Base-by-base conservation (phyloP, 2,329 filamentous ascomycete genomes). In the Xylaria sp. region DNA sequence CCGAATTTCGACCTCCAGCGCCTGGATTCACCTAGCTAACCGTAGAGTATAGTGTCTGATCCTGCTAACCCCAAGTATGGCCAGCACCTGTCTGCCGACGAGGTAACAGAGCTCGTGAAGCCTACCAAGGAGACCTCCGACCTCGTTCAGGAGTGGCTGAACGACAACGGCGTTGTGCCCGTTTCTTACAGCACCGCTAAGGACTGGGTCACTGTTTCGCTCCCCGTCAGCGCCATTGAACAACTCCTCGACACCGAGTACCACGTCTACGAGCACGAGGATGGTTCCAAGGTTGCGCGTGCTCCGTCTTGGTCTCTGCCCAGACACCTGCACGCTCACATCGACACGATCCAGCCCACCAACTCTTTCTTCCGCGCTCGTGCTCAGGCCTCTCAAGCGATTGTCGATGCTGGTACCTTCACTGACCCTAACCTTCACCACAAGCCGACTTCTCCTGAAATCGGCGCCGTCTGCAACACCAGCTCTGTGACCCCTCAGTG, bases 331-430 rank as follows among this genome's bases (percentile, higher is more conserved):
- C 82, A 85, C 66, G 74, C 77, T 53, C 82, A 83, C 66, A 80
- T 86, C 62, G 81, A 85, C 66, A 78, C 80, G 10, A 80, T 86
- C 30, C 83, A 86, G 68, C 83, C 83, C 1, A 86, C 83, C 1
- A 85, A 79, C 53, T 82, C 82, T 0, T 86, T 86, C 74, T 80
- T 83, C 69, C 76, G 77, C 44, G 66, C 75, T 65, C 66, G 66
- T 39, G 60, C 68, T 44, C 65, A 71, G 58, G 68, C 66, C 13
- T 68, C 67, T 35, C 65, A 71, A 13, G 66, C 73, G n/a, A 61
- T 70, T 19, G 69, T 71, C 46, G 66, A 69, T 49, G 66, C 69
- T 3, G 72, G 71, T n/a, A 30, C 57, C 6, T 71, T 68, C 23
- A 44, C 67, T 57, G 59, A 73, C 64, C 55, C 66, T 63, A 66